Base-by-base conservation (phyloP, 192 early-diverging fungal species). In the Mortierella antarctica region DNA sequence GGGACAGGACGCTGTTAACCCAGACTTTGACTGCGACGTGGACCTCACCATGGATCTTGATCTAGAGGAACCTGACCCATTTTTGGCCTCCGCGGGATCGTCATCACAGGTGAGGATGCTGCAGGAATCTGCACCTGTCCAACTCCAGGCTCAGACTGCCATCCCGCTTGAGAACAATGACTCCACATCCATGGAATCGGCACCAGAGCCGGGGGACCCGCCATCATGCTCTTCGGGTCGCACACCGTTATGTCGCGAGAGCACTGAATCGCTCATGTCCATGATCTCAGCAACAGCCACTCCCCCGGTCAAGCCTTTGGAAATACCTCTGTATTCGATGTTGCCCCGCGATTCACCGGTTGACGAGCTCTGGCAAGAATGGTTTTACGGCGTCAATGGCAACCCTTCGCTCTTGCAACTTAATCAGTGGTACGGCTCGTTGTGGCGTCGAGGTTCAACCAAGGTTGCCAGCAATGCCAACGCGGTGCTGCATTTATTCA, bases 301-400 rank as follows among this genome's bases (percentile, higher is more conserved):
- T 12, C 40, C 31, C 2, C 51, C 39, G 31, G 15, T 31, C 62
- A 54, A 65, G 64, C 50, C 64, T 0, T n/a, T 53, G 51, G 50
- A 53, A 41, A 40, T 65, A 52, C 47, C 47, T 8, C 4, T 5
- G 47, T 63, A 63, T 49, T 31, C 14, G 9, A 63, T 63, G 62
- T n/a, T 63, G 11, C 18, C 62, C 50, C 62, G 62, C 13, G 62
- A 63, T 21, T 47, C 62, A 6, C 18, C 62, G 1, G 12, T 63
- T 15, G 18, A 21, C 2, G 47, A 49, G 4, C n/a, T 49, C 14
- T 50, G 62, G 62, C 21, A 49, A 12, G 62, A 63, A 8, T 63
- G 62, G 62, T 63, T 63, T 21, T 49, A 63, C 21, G 47, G 62
- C 1, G 23, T 50, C 14, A 14, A 49, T 10, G 46, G 62, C 2